Evolutionary conservation across 2,329 filamentous ascomycete species (phyloP), one percentile per base, ranked within the genome.

Genomic region (Trichoderma gracile): DNA sequence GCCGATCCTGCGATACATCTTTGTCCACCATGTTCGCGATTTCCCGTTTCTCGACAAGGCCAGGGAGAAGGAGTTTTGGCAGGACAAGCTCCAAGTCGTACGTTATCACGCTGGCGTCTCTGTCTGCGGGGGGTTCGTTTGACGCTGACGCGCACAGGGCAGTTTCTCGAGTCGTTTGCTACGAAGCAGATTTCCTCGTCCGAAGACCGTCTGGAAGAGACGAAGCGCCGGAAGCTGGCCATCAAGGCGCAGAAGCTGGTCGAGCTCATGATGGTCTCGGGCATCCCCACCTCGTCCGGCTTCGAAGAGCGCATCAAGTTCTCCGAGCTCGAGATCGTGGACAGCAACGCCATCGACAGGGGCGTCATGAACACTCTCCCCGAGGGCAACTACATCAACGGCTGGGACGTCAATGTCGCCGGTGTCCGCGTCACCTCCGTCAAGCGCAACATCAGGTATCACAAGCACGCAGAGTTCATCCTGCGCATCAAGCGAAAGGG

Each of bases 181-280:
- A 95, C 90, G 74, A 99, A 98, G 76, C 91, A 94, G 75, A 97
- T 99, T 49, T 98, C 94, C 2, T 96, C 93, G 6, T 97, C 94
- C 5, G 95, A 98, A 78, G 95, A 99, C 75, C 87, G 95, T 4
- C 80, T 98, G 33, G 95, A 99, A 78, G 93, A 97, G 78, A 98
- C 95, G 10, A 99, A 99, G 81, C 86, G 95, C 65, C 85, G 89
- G 69, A 99, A 99, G 77, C 80, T 99, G 68, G 94, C 95, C 3
- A 83, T 89, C 71, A 99, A 99, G 83, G 92, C 91, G 54, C 89
- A 95, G 76, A 99, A 99, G 80, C 81, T 99, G 65, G 92, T 99
- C 12, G 95, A 99, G 81, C 82, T 99, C 67, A 99, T 99, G 95
- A 97, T 99, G 93, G 95, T 99, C 9, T 98, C 94, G 8, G 95